Conservation (phyloP, 148 eudicot species). For the Camellia japonica region DNA sequence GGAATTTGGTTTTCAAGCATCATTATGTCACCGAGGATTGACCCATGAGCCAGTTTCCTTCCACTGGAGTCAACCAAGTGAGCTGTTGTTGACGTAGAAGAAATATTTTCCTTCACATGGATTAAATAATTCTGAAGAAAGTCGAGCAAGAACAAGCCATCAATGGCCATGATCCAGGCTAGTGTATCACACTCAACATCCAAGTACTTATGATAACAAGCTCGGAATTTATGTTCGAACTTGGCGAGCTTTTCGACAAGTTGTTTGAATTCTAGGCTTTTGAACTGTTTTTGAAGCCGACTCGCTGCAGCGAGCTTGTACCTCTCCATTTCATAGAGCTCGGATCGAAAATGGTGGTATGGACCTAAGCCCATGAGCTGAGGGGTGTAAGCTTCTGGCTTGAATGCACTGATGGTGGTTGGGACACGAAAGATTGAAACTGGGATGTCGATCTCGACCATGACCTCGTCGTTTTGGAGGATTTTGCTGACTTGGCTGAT, state of each 20-base stretch:
- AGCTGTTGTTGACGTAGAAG: not conserved
- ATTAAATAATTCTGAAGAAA: not conserved
- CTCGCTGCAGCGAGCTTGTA: conserved; percentile 5
- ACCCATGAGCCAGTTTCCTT: not conserved
- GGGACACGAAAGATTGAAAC: conserved; percentile 7
- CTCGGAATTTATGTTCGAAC: conserved; percentile 2
- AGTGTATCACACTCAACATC: not conserved
- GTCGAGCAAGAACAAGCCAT: conserved; percentile 13
- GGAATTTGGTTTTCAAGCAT: conserved; percentile 27
- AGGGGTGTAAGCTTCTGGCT: conserved; percentile 19
- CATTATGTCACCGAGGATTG: conserved; percentile 9
- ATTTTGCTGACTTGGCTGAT: no score
- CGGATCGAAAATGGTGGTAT: conserved; percentile 8
- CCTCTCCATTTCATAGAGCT: conserved; percentile 11
- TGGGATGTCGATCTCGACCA: no score
- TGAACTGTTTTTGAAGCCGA: not conserved
- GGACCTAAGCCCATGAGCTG: conserved; percentile 14
- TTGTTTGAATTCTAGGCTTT: not conserved
- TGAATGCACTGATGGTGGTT: not conserved
- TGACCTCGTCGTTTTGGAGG: no score
- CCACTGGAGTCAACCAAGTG: not conserved
- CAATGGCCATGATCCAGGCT: conserved; percentile 19
- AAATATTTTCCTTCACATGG: not conserved
- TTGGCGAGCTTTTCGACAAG: not conserved
- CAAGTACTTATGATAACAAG: conserved; percentile 14